Evolutionary conservation across 768 basidiomycete genomes (phyloP).

Genomic region (Collybia sordida): DNA sequence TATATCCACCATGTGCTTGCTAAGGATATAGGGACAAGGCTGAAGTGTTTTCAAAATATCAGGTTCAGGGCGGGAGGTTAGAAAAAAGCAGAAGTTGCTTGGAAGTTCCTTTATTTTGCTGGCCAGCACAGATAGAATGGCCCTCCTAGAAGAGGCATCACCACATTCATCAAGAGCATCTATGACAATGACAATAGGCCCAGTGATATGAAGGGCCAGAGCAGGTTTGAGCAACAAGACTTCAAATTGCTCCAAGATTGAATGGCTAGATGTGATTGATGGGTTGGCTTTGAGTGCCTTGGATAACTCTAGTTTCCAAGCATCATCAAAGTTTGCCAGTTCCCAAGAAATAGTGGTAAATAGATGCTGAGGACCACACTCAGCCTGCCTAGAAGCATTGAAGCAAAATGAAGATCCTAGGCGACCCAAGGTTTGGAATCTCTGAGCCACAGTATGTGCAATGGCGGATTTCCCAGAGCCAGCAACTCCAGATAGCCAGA

Average conservation of each 20-base stretch:
- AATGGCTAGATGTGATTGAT: constrained; percentile 6
- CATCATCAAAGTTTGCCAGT: constrained; percentile 18
- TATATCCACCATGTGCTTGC: neutral
- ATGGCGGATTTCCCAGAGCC: constrained; percentile 39
- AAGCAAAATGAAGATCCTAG: constrained; percentile 36
- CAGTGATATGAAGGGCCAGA: constrained; percentile 6
- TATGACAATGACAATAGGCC: constrained; percentile 25
- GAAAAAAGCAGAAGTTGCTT: constrained; percentile 23
- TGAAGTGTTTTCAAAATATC: constrained; percentile 18
- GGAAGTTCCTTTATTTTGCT: constrained; percentile 17
- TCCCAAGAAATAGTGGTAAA: constrained; percentile 32
- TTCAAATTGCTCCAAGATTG: constrained; percentile 15
- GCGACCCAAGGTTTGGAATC: constrained; percentile 11
- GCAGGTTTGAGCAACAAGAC: constrained; percentile 10
- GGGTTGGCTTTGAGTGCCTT: constrained; percentile 1
- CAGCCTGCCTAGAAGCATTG: constrained; percentile 13
- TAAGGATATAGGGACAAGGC: neutral
- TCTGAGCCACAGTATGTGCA: constrained; percentile 27
- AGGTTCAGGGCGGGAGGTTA: constrained; percentile 29
- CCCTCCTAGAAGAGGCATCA: constrained; percentile 11
- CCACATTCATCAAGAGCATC: constrained; percentile 38
- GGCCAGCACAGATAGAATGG: constrained; percentile 20
- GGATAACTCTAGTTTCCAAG: neutral
- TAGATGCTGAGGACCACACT: constrained; percentile 17
- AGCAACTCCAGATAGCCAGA: constrained; percentile 30